These are phyloP conservation scores for Boletus insuetus DNA, from an alignment of 768 basidiomycete genomes.

Conservation along the genomic window DNA sequence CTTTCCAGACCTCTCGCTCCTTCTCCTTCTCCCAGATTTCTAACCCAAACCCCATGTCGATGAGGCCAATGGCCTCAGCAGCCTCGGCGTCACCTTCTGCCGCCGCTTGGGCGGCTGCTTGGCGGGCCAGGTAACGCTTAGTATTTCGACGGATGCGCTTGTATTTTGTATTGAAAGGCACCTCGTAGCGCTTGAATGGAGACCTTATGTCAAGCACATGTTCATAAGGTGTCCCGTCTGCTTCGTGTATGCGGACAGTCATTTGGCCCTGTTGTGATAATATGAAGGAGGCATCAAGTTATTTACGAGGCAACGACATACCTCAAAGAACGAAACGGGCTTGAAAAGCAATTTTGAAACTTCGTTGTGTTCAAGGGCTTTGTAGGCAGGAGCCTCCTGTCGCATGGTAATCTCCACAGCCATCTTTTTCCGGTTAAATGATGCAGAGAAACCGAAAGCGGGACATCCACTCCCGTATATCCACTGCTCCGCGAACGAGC, in stretches of 20 bases:
- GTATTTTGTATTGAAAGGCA: slow-evolving; percentile 98
- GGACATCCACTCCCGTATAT: slow-evolving; percentile 98
- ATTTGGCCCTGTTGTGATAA: slow-evolving; percentile 73
- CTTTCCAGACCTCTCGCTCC: slow-evolving; percentile 92
- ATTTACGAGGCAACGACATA: slow-evolving; percentile 29
- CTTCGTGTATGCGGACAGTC: slow-evolving; percentile 98
- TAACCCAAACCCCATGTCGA: slow-evolving; percentile 91
- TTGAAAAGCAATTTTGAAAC: slow-evolving; percentile 67
- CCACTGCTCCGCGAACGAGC: slow-evolving; percentile 98
- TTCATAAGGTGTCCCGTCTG: slow-evolving; percentile 98
- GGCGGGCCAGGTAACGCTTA: slow-evolving; percentile 91
- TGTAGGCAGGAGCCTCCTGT: slow-evolving; percentile 80
- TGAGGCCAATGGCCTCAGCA: slow-evolving; percentile 89
- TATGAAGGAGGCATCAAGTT: not conserved
- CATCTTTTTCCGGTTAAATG: slow-evolving; percentile 97
- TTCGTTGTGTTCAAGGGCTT: slow-evolving; percentile 62
- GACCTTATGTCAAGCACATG: slow-evolving; percentile 92
- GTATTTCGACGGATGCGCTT: slow-evolving; percentile 95
- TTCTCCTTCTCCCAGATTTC: slow-evolving; percentile 96
- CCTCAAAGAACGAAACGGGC: slow-evolving; percentile 89
- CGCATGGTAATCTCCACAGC: slow-evolving; percentile 94
- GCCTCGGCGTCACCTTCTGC: slow-evolving; percentile 91
- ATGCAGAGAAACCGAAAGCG: slow-evolving; percentile 82
- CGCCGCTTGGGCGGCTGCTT: slow-evolving; percentile 89
- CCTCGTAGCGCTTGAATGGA: slow-evolving; percentile 90